These are phyloP conservation scores for Gossypium mustelinum DNA, from an alignment of 345 rosid genomes.

Conservation along the genomic window DNA sequence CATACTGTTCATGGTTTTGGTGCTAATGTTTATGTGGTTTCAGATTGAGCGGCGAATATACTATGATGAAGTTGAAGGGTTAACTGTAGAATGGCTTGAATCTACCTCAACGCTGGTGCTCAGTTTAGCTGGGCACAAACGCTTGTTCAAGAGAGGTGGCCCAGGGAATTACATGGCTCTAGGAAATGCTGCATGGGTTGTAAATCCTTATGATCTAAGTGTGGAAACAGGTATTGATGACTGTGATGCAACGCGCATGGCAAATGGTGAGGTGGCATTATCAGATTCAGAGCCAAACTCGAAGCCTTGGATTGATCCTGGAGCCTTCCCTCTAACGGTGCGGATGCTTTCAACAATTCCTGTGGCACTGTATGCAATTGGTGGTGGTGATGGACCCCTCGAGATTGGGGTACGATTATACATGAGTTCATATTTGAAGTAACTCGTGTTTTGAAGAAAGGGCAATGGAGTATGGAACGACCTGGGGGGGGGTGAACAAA, in stretches of 20 bases:
- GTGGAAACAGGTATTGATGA: constrained; percentile 22
- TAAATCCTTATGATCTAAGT: constrained; percentile 46
- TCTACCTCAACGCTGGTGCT: constrained; percentile 77
- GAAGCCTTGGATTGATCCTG: constrained; percentile 38
- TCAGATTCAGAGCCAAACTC: constrained; percentile 9
- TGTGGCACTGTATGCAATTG: constrained; percentile 70
- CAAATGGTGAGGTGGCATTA: neutral
- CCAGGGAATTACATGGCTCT: constrained; percentile 39
- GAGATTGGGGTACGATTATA: constrained; percentile 72
- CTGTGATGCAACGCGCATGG: constrained; percentile 1
- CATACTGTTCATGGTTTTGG: neutral
- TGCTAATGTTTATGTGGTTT: neutral
- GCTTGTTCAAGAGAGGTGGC: constrained; percentile 41
- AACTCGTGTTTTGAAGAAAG: constrained; percentile 16
- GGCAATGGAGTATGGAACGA: neutral
- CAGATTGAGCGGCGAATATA: constrained; percentile 79
- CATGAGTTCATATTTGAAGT: constrained; percentile 61
- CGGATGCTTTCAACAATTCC: constrained; percentile 71
- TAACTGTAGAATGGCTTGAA: constrained; percentile 73
- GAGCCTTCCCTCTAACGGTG: constrained; percentile 64
- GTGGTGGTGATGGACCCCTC: constrained; percentile 76
- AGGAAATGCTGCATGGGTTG: constrained; percentile 48
- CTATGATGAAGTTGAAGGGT: constrained; percentile 78
- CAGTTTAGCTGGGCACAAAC: constrained; percentile 32
- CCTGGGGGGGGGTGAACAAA: neutral